Conservation (phyloP, 345 rosid species). For the Pistacia integerrima region DNA sequence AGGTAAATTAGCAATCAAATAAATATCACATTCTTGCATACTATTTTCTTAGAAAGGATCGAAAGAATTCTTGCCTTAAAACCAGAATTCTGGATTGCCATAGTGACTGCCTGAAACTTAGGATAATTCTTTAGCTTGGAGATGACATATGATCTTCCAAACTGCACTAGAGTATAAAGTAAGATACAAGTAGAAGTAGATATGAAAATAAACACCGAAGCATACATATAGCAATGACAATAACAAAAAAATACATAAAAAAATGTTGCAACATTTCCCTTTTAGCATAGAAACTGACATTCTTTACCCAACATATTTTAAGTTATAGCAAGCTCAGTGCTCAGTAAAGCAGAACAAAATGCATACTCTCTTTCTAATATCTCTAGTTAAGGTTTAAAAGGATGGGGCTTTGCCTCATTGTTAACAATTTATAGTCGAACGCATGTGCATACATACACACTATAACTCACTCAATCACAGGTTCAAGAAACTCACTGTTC, state of each 20-base stretch:
- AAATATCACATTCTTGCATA: neutral
- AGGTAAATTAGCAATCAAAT: neutral
- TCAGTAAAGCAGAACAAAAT: neutral
- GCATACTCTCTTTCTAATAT: neutral
- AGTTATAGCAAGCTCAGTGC: too few species aligned
- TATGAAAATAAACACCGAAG: neutral
- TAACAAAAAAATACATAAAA: slow-evolving; percentile 2
- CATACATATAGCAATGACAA: neutral
- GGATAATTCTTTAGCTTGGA: slow-evolving; percentile 55
- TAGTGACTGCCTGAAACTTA: slow-evolving; percentile 50
- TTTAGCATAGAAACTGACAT: neutral
- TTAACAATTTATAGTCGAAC: neutral
- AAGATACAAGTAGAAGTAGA: neutral
- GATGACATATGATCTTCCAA: slow-evolving; percentile 52
- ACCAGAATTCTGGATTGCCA: slow-evolving; percentile 56
- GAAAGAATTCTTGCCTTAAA: slow-evolving; percentile 46
- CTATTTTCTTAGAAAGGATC: neutral
- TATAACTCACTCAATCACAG: neutral
- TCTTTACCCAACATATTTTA: neutral
- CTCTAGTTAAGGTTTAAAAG: neutral
- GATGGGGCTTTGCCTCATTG: neutral
- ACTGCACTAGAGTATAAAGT: slow-evolving; percentile 33
- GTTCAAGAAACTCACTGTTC: slow-evolving; percentile 29
- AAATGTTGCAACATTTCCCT: slow-evolving; percentile 11
- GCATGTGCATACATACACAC: neutral